Evolutionary conservation across 441 rosid genomes (phyloP).

Genomic region (Aleurites moluccanus): DNA sequence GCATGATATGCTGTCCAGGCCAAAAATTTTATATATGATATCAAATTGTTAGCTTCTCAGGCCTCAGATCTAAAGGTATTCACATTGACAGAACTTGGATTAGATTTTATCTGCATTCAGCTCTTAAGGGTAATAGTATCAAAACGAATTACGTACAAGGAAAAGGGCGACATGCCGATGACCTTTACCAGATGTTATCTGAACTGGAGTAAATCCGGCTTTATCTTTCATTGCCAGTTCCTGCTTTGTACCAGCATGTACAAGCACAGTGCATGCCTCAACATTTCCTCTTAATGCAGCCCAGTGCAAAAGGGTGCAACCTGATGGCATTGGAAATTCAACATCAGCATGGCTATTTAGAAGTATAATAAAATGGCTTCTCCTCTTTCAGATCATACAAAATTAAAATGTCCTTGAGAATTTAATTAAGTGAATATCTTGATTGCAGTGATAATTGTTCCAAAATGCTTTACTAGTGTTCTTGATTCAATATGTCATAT

Average conservation of each 20-base stretch:
- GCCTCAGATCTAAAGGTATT: slow-evolving; percentile 4
- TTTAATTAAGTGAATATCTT: not conserved
- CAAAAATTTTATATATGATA: not conserved
- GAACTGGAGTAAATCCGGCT: slow-evolving; percentile 78
- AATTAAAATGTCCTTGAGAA: slow-evolving; percentile 1
- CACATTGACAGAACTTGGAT: slow-evolving; percentile 9
- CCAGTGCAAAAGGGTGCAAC: slow-evolving; percentile 98
- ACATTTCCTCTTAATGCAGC: slow-evolving; percentile 76
- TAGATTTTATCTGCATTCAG: not conserved
- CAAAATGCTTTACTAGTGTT: not conserved
- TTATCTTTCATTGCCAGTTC: slow-evolving; percentile 71
- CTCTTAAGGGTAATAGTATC: slow-evolving; percentile 23
- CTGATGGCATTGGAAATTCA: slow-evolving; percentile 40
- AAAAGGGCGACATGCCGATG: slow-evolving; percentile 77
- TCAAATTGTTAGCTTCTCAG: not conserved
- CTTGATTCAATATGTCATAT: not conserved
- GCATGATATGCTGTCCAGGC: not conserved
- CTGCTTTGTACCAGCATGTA: slow-evolving; percentile 82
- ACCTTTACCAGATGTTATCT: slow-evolving; percentile 93
- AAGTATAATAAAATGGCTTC: not conserved
- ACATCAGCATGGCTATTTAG: slow-evolving; percentile 13
- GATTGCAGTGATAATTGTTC: not conserved
- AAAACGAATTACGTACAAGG: slow-evolving; percentile 74
- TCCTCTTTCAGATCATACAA: not conserved
- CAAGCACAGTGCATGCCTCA: slow-evolving; percentile 79